Evolutionary conservation across 1,284 basidiomycete genomes (phyloP), one percentile per base, ranked within the genome.

Genomic region (Ganoderma leucocontextum): DNA sequence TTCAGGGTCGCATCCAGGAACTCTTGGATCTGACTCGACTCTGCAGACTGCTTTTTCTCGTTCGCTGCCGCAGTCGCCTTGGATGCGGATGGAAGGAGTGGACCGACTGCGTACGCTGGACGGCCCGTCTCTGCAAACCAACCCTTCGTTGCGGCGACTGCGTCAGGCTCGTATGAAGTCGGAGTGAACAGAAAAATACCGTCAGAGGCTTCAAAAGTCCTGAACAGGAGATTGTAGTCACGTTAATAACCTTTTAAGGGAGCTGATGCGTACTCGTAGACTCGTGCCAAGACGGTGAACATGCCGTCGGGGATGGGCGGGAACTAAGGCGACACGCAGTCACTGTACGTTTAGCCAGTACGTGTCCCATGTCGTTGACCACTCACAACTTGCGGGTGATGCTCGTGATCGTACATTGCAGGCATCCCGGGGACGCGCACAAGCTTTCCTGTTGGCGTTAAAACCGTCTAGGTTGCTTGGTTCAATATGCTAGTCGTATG

Each of bases 341-440:
- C n/a, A 55, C 38, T 39, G 38, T 33, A n/a, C 5, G 29, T 39
- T 9, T 1, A 1, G n/a, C 25, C 15, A 15, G 17, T 44, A 8
- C 12, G 13, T 22, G 15, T n/a, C 5, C 15, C 25, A 35, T 47
- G 12, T 29, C 15, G 4, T 8, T 19, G 25, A 22, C 2, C n/a
- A 64, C 74, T 55, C 47, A 76, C 74, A 1, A 70, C 65, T 60
- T 78, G 75, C 2, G 75, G 75, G 41, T 65, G 36, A 22, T 68
- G 47, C 63, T 77, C 76, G 38, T 74, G 68, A 62, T 76, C 74
- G 63, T 75, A 76, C 71, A 76, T 75, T 0, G 74, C 70, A 9
- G 72, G 70, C 33, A 77, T 39, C 2, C 72, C 74, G 0, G 74
- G 75, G 33, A 76, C 53, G 3, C 62, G 59, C 0, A 76, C 41